These are phyloP conservation scores for Blastocystis sp. DNA, from an alignment of 352 stramenopile genomes.

Conservation along the genomic window DNA sequence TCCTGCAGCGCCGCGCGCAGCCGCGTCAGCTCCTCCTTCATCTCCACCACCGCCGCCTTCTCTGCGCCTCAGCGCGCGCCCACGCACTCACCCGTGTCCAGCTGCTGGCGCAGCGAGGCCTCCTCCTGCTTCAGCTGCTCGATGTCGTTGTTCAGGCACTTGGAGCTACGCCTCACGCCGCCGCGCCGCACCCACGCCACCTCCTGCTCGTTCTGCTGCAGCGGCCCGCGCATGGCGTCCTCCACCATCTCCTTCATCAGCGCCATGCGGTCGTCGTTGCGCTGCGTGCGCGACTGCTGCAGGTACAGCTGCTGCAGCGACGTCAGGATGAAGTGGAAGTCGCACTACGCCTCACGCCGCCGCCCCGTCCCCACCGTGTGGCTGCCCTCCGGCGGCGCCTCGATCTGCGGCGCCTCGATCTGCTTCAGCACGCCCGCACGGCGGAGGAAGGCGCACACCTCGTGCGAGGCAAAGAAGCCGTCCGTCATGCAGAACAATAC, in stretches of 20 bases:
- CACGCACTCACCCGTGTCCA: conserved; percentile 8
- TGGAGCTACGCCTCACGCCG: neutral
- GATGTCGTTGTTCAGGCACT: conserved; percentile 46
- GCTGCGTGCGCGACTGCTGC: conserved; percentile 53
- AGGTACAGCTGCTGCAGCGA: conserved; percentile 61
- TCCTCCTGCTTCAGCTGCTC: conserved; percentile 30
- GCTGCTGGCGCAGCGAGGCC: neutral
- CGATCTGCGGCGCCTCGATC: neutral
- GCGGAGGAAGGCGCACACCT: conserved; percentile 40
- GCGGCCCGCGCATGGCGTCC: conserved; percentile 38
- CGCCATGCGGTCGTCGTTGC: conserved; percentile 56
- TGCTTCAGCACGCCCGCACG: conserved; percentile 14
- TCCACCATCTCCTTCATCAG: conserved; percentile 66
- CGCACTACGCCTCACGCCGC: neutral
- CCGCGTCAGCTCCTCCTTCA: neutral
- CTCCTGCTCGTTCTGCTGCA: conserved; percentile 35
- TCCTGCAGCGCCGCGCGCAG: neutral
- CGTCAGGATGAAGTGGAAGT: conserved; percentile 67
- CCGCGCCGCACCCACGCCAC: neutral
- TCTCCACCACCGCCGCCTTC: conserved; percentile 8
- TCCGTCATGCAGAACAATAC: conserved; percentile 57
- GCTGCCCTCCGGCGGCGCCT: neutral
- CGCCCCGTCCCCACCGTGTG: neutral
- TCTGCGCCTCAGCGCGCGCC: neutral
- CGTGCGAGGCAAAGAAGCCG: conserved; percentile 50